Percentiles rank a stretch among this genome's conserved stretches.
These are phyloP conservation scores for Leishmania tropica DNA, from an alignment of 208 protist genomes.

Conservation along the genomic window DNA sequence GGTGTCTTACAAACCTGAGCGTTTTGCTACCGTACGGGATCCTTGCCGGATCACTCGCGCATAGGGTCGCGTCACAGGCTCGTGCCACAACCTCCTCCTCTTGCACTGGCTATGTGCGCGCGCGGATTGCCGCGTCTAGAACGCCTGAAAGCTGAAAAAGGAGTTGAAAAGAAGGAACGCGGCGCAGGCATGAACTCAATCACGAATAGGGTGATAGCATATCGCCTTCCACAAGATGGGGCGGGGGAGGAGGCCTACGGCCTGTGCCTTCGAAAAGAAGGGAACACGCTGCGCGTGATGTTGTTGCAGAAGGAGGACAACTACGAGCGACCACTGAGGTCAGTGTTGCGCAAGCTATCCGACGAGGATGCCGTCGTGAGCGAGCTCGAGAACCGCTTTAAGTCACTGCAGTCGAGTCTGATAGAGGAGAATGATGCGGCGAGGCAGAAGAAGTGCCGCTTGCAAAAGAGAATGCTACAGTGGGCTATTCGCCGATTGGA, in stretches of 20 bases:
- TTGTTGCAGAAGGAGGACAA: constrained; percentile 20
- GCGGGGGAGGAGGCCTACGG: constrained; percentile 23
- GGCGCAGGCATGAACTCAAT: constrained; percentile 16
- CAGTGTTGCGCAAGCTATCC: constrained; percentile 20
- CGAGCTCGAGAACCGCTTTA: constrained; percentile 20
- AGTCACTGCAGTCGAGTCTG: constrained; percentile 8
- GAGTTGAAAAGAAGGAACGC: background rate
- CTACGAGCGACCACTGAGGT: constrained; percentile 8
- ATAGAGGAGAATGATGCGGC: constrained; percentile 6
- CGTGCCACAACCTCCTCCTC: background rate
- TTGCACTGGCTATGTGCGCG: background rate
- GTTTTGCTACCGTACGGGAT: background rate
- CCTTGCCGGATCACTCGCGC: background rate
- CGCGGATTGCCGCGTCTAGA: background rate
- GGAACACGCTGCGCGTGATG: constrained; percentile 27
- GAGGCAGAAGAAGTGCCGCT: constrained; percentile 3
- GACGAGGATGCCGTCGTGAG: constrained; percentile 25
- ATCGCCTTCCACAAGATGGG: constrained; percentile 19
- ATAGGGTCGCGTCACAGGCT: background rate
- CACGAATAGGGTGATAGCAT: constrained; percentile 30
- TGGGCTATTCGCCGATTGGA: constrained; percentile 24
- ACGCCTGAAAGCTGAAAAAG: background rate
- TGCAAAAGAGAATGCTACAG: constrained; percentile 28
- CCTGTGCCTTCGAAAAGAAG: constrained; percentile 24
- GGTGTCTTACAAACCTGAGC: background rate